phyloP scores from a whole-genome alignment of 2,329 filamentous ascomycete genomes.

The Epichloe amarillans region DNA sequence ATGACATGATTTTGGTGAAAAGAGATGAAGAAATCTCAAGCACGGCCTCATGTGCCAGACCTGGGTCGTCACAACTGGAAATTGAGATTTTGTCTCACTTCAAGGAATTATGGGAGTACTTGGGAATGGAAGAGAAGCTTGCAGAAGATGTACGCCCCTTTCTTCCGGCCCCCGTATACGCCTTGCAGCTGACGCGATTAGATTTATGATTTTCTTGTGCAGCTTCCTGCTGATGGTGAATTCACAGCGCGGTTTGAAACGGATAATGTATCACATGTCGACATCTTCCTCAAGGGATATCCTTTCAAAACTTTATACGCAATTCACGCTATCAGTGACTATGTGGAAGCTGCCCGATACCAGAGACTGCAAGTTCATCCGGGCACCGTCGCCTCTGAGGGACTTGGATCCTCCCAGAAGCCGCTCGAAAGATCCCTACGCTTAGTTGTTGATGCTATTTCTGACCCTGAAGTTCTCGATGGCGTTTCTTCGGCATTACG shows the following conservation, averaged over 20 bases:
- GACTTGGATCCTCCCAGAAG: conserved; percentile 9
- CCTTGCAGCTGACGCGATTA: conserved; percentile 16
- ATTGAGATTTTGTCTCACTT: conserved; percentile 72
- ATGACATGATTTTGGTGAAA: conserved; percentile 54
- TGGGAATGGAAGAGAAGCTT: conserved; percentile 58
- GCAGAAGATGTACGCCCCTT: conserved; percentile 45
- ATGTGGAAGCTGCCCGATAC: conserved; percentile 35
- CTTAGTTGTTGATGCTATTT: conserved; percentile 47
- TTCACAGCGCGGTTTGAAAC: conserved; percentile 47
- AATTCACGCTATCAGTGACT: conserved; percentile 50
- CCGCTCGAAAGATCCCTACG: conserved; percentile 29
- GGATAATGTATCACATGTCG: conserved; percentile 35
- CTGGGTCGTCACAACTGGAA: conserved; percentile 52
- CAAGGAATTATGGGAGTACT: conserved; percentile 66
- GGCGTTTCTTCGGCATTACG: conserved; percentile 13
- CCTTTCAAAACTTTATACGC: conserved; percentile 66
- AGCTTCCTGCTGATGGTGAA: conserved; percentile 54
- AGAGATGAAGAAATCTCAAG: conserved; percentile 35
- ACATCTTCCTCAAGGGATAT: conserved; percentile 55
- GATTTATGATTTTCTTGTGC: conserved; percentile 58
- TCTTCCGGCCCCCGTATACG: neutral
- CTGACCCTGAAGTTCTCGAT: conserved; percentile 39
- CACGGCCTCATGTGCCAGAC: conserved; percentile 30
- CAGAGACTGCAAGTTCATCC: conserved; percentile 15
- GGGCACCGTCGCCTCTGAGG: neutral